phyloP scores from a whole-genome alignment of 1,139 yeast genomes.

The Nakaseomyces kungkrabaensis region DNA sequence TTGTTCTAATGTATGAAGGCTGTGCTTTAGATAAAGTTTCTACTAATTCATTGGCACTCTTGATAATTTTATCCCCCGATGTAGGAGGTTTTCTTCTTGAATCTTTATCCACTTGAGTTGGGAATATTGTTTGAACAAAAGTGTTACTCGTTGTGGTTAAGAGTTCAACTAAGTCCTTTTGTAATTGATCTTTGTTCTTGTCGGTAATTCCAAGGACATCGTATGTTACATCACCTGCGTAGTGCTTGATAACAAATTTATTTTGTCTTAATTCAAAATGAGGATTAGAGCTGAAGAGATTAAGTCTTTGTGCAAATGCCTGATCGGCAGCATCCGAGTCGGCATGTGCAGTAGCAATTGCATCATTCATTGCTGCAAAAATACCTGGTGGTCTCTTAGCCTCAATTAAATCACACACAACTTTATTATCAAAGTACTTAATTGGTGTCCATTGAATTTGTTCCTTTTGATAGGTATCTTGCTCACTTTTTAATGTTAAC shows the following conservation, averaged over 20 bases:
- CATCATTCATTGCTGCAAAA: constrained; percentile 93
- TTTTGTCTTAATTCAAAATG: constrained; percentile 86
- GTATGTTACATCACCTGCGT: constrained; percentile 97
- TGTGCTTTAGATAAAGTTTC: constrained; percentile 81
- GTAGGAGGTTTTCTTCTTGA: constrained; percentile 86
- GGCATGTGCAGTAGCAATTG: constrained; percentile 97
- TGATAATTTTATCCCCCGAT: constrained; percentile 93
- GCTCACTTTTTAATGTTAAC: constrained; percentile 90
- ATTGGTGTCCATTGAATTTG: constrained; percentile 97
- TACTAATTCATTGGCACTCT: constrained; percentile 82
- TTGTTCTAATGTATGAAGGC: constrained; percentile 95
- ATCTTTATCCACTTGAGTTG: constrained; percentile 62
- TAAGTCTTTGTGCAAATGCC: constrained; percentile 85
- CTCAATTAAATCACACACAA: constrained; percentile 95
- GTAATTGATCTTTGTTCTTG: constrained; percentile 90
- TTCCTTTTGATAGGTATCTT: constrained; percentile 92
- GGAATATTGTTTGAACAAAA: constrained; percentile 64
- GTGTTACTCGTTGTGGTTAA: constrained; percentile 60
- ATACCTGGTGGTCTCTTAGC: constrained; percentile 93
- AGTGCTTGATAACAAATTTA: constrained; percentile 86
- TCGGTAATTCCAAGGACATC: constrained; percentile 90
- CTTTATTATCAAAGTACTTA: constrained; percentile 88
- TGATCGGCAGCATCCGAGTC: constrained; percentile 96
- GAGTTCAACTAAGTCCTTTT: constrained; percentile 76
- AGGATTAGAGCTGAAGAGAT: constrained; percentile 70